Evolutionary conservation across 2,329 filamentous ascomycete species (phyloP), one percentile per base, ranked within the genome.

Genomic region (Diaporthe sp.): DNA sequence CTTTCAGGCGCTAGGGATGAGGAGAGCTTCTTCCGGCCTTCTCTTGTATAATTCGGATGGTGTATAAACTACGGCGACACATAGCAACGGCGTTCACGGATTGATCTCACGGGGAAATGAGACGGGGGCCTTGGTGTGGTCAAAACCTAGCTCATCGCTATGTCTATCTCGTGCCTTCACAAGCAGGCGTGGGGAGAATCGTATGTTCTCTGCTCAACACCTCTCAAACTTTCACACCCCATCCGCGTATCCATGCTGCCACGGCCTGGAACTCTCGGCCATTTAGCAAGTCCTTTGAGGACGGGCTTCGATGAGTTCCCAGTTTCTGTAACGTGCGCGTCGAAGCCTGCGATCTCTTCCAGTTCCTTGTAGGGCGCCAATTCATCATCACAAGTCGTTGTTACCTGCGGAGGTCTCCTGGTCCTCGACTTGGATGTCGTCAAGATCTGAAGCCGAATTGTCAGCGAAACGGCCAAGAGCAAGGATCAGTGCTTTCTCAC

Each of bases 21-120:
- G 17, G 68, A 57, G 61, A 42, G n/a, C 57, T 44, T 39, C 22
- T 31, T 70, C 22, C 6, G 63, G 31, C 42, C 44, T 37, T 55
- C 47, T 57, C 20, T 39, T 77, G 71, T 78, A 78, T 75, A 75
- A 47, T 74, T 53, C 47, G 60, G 44, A 71, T 25, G 73, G 74
- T 73, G 60, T 76, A 72, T 58, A 58, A 74, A 74, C 63, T 71
- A 74, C 63, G 49, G 55, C 70, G 53, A 71, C 34, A 75, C 78
- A 79, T 78, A 79, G 78, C 78, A 78, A 71, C 57, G 78, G 78
- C 77, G 78, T 79, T 78, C 55, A 73, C 31, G 74, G 71, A 55
- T 77, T 17, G 42, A 37, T 65, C 70, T 74, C 49, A 60, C 13
- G 10, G 34, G 51, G 57, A 55, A 31, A 31, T 42, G 31, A 51